phyloP scores from a whole-genome alignment of 2,329 filamentous ascomycete genomes.

The Penicillium sp. region DNA sequence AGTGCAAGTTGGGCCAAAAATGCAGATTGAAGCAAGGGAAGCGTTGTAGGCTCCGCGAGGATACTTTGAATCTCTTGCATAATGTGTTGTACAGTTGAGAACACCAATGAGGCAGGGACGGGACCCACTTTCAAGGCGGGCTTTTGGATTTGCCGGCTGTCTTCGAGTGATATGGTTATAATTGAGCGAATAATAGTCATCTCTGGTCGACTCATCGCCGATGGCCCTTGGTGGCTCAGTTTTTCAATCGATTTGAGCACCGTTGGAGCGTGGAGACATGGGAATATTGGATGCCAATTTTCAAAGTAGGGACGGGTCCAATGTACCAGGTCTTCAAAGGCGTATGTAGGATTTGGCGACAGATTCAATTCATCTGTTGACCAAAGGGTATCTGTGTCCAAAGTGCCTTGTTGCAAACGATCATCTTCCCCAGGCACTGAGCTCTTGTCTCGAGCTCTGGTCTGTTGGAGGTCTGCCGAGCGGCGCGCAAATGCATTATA shows the following conservation, averaged over 20 bases:
- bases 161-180: conserved; percentile 59
- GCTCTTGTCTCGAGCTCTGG: conserved; percentile 39
- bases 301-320: conserved; percentile 62
- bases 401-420: conserved; percentile 42
- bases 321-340: conserved; percentile 55
- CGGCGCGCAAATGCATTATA: conserved; percentile 53
- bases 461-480: conserved; percentile 33
- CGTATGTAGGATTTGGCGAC: conserved; percentile 17
- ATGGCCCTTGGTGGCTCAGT: conserved; percentile 39
- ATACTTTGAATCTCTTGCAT: conserved; percentile 55
- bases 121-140: conserved; percentile 19
- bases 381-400: conserved; percentile 43
- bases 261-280: conserved; percentile 60
- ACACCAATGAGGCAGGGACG: conserved; percentile 52
- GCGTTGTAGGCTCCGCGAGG: conserved; percentile 53
- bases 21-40: conserved; percentile 56
- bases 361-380: conserved; percentile 15
- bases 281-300: conserved; percentile 62
- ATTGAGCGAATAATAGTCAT: conserved; percentile 54
- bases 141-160: conserved; percentile 50
- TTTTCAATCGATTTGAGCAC: conserved; percentile 54
- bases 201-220: conserved; percentile 40
- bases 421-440: conserved; percentile 64
- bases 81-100: conserved; percentile 55
- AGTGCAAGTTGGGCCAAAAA: conserved; percentile 60